These are phyloP conservation scores for Mycena alexandri DNA, from an alignment of 768 basidiomycete genomes.

Conservation along the genomic window DNA sequence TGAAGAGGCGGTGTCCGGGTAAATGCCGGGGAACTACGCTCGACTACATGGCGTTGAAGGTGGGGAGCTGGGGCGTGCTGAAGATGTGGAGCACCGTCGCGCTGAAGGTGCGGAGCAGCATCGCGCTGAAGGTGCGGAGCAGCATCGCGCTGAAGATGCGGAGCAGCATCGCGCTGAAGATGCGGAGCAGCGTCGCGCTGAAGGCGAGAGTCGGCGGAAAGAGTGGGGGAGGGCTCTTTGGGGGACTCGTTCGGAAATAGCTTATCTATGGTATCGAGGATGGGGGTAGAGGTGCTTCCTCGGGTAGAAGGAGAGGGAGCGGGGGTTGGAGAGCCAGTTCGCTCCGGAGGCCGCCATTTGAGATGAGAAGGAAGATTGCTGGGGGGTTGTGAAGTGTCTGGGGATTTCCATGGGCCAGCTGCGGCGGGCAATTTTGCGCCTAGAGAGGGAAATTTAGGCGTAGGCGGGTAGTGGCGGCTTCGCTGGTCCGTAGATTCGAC, in stretches of 20 bases:
- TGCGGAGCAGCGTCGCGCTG: constrained; percentile 16
- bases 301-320: not conserved
- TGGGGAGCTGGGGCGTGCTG: too few species aligned
- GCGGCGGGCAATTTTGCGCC: not conserved
- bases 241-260: not conserved
- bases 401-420: not conserved
- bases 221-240: constrained; percentile 14
- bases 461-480: not conserved
- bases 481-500: not conserved
- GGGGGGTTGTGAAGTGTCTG: constrained; percentile 17
- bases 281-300: not conserved
- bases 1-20: not conserved
- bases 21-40: too few species aligned
- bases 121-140: constrained; percentile 35
- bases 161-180: constrained; percentile 31
- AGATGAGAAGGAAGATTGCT: constrained; percentile 8
- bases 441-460: not conserved
- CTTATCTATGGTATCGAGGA: constrained; percentile 10
- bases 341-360: constrained; percentile 9
- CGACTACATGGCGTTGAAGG: too few species aligned
- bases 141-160: constrained; percentile 33
- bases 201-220: constrained; percentile 5
- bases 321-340: not conserved
- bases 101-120: constrained; percentile 31
- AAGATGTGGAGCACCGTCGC: constrained; percentile 2